A percentile compares a stretch with the other conserved stretches of the same genome.
Evolutionary conservation across 192 early-diverging fungal genomes (phyloP).

Genomic region (Coemansia nantahalensis): DNA sequence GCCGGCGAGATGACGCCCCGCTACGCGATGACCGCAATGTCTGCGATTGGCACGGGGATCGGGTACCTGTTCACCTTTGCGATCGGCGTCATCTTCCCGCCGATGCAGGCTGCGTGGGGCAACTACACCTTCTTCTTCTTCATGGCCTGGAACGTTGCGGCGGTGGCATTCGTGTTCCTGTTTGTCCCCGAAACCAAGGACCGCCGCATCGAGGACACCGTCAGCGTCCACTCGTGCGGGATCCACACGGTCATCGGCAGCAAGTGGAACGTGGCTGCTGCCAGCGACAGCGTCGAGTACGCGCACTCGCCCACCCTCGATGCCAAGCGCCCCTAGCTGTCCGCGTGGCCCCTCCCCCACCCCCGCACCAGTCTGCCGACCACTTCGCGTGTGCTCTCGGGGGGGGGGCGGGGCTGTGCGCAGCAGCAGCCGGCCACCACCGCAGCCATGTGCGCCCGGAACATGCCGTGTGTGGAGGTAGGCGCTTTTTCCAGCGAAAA

Average conservation of each 20-base stretch:
- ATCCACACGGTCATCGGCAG: conserved; percentile 50
- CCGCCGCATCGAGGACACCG: conserved; percentile 66
- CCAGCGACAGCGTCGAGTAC: conserved; percentile 9
- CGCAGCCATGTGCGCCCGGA: too few relatives aligned
- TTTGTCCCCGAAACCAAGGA: conserved; percentile 87
- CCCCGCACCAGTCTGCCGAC: too few relatives aligned
- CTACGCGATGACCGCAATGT: conserved; percentile 69
- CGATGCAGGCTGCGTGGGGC: conserved; percentile 48
- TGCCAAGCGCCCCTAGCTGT: too few relatives aligned
- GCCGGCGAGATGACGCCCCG: conserved; percentile 74
- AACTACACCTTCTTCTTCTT: conserved; percentile 70
- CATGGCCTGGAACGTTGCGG: conserved; percentile 60
- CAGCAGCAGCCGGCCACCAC: too few relatives aligned
- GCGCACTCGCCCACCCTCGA: too few relatives aligned
- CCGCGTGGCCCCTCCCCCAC: too few relatives aligned
- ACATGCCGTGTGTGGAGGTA: too few relatives aligned
- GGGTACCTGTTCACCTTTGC: conserved; percentile 71
- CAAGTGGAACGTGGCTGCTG: conserved; percentile 41
- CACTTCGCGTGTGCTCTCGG: too few relatives aligned
- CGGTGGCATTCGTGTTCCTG: conserved; percentile 63
- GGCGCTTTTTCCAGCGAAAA: too few relatives aligned
- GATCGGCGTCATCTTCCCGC: conserved; percentile 64
- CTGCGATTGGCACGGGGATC: conserved; percentile 66
- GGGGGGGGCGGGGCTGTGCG: too few relatives aligned
- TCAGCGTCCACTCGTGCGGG: conserved; percentile 45